phyloP scores from a whole-genome alignment of 371 early-diverging fungal species.

The Saksenaea oblongispora region DNA sequence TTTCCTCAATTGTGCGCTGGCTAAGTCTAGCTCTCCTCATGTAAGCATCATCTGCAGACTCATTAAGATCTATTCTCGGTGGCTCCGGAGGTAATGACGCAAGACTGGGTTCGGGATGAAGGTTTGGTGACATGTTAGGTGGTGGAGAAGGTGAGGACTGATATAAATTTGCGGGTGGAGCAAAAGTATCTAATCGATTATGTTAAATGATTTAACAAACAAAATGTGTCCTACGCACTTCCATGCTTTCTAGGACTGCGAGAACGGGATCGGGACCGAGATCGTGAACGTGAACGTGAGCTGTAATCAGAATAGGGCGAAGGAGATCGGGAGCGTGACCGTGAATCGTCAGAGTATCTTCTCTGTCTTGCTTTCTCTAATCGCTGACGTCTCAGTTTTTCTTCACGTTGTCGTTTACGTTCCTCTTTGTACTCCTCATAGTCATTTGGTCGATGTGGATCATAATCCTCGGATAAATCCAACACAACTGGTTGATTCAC shows the following conservation, averaged over 20 bases:
- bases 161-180: conserved; percentile 28
- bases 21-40: conserved; percentile 59
- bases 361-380: conserved; percentile 26
- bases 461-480: conserved; percentile 59
- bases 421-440: conserved; percentile 62
- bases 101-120: background rate
- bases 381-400: conserved; percentile 12
- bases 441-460: conserved; percentile 64
- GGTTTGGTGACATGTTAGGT: conserved; percentile 8
- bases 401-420: conserved; percentile 32
- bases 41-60: conserved; percentile 75
- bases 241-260: conserved; percentile 19
- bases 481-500: conserved; percentile 32
- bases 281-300: conserved; percentile 31
- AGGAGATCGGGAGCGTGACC: conserved; percentile 26
- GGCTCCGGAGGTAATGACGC: conserved; percentile 10
- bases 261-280: conserved; percentile 30
- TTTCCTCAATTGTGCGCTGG: conserved; percentile 16
- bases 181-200: conserved; percentile 19
- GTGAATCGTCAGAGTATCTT: conserved; percentile 18
- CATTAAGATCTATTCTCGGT: conserved; percentile 36
- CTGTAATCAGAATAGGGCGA: conserved; percentile 22
- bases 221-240: conserved; percentile 7
- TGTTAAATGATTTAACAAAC: background rate
- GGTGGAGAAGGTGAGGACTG: conserved; percentile 6